Base-by-base conservation (phyloP, 1,284 basidiomycete species). In the Leccinum solheimii region DNA sequence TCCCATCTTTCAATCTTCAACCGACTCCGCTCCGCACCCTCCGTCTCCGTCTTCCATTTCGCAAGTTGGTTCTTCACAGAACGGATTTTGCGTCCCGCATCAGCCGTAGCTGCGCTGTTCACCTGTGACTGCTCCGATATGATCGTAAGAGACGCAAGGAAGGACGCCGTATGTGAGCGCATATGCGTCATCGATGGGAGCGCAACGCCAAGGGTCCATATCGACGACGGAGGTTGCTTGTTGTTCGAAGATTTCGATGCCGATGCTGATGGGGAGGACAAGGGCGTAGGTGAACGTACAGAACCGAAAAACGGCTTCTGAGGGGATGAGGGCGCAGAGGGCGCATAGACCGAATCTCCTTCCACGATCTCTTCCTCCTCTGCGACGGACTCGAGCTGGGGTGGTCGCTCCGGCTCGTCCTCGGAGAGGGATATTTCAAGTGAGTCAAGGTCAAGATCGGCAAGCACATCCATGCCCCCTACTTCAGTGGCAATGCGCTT, bases 101-200 rank as follows among this genome's bases (percentile, higher is more conserved):
- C 91, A 3, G 91, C 86, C 10, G 90, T 91, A 3, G 87, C 88
- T 0, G 88, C 91, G 19, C 88, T 86, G 68, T 92, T 91, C 55
- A 92, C 90, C 72, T 93, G 91, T 9, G 90, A 89, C 63, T 93
- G 91, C 69, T 93, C 91, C n/a, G 90, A 92, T 65, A 93, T 85
- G 38, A 85, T 84, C 3, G 86, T 82, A 43, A 93, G 81, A 8
- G 90, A 90, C n/a, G 86, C 78, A 48, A 88, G 85, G 52, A 92
- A 83, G 5, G 88, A 87, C 16, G 86, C 76, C 0, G 90, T 92
- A 69, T 86, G 83, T 26, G 86, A 82, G 43, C 91, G 87, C 60
- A 92, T 77, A 67, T 91, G 83, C 1, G 86, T 79, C 55, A 93
- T 78, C 7, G 87, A 61, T 68, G 70, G 66, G 61, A 73, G 64